A percentile compares a stretch with the other conserved stretches of the same genome.
Evolutionary conservation across 2,329 filamentous ascomycete species (phyloP).

Genomic region (Nothophaeocryptopus gaeumannii): DNA sequence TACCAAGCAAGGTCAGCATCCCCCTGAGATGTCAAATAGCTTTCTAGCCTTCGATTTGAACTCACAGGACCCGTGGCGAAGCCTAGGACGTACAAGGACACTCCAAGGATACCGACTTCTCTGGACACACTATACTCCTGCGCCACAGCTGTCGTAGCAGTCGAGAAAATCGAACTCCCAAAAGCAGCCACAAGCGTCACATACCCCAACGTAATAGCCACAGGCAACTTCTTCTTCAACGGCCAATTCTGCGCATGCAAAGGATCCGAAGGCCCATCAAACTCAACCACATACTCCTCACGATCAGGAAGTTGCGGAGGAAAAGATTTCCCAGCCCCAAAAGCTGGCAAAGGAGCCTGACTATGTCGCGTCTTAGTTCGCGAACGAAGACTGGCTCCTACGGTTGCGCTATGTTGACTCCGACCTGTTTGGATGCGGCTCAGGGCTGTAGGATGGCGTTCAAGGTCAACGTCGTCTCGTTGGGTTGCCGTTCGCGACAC

Average conservation of each 20-base stretch:
- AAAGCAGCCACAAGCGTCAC: slow-evolving; percentile 69
- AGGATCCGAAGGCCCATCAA: slow-evolving; percentile 79
- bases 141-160: slow-evolving; percentile 44
- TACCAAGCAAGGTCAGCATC: slow-evolving; percentile 9
- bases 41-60: not conserved
- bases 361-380: slow-evolving; percentile 31
- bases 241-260: slow-evolving; percentile 82
- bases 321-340: slow-evolving; percentile 72
- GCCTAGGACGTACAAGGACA: slow-evolving; percentile 40
- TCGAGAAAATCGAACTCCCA: slow-evolving; percentile 46
- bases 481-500: slow-evolving; percentile 64
- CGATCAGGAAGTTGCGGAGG: slow-evolving; percentile 64
- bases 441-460: slow-evolving; percentile 68
- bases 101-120: slow-evolving; percentile 38
- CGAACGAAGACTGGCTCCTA: slow-evolving; percentile 53
- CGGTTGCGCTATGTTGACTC: slow-evolving; percentile 69
- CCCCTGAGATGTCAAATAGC: not conserved
- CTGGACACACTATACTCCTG: slow-evolving; percentile 42
- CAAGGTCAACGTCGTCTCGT: slow-evolving; percentile 55
- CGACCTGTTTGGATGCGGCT: slow-evolving; percentile 68
- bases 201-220: slow-evolving; percentile 66
- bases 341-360: slow-evolving; percentile 59
- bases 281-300: slow-evolving; percentile 78
- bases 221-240: slow-evolving; percentile 67
- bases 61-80: slow-evolving; percentile 34